Evolutionary conservation across 164 flowering plant species (phyloP), one percentile per base, ranked within the genome.

Genomic region (Piper longum): DNA sequence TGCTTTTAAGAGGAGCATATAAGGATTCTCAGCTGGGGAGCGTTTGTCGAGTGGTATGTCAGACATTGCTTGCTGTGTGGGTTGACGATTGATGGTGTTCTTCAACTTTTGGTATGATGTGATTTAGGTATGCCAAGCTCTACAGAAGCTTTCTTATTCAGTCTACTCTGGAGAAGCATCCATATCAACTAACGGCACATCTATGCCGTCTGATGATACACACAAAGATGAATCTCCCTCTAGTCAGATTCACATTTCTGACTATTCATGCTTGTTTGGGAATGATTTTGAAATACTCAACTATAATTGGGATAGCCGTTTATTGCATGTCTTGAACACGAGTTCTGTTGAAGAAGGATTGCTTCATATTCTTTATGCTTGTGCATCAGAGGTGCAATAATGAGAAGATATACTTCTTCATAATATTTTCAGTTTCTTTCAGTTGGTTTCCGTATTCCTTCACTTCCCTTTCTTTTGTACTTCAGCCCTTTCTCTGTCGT

Each of bases 321-420:
- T 75, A 79, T 69, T 86, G 56, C 86, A 76, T 67, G 68, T 88
- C 65, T 74, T 91, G 77, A 96, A 91, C 79, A 58, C 79, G 64
- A 78, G 76, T 41, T 78, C 83, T 16, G 89, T 85, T 43, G 98
- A 91, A 77, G 97, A 91, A 70, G 98, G 96, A 62, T 75, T 88
- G 70, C 76, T 91, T 54, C 98, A 91, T 77, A 79, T 91, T 80
- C 89, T 91, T 41, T 88, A 75, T 81, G 89, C 91, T 64, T 84
- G 86, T 84, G 93, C 87, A 41, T 78, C 98, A 57, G 86, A 91
- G 93, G 98, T 91, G 42, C 4, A 48, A 1, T 16, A 41, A 42
- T 60, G 17, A 17, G 19, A 60, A 39, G 17, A 16, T 41, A 5
- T 4, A 11, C 44, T 6, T 16, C 4, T 39, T 42, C 2, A 1